Conservation (phyloP, 495 filamentous ascomycete species). For the Lepidopterella palustris region DNA sequence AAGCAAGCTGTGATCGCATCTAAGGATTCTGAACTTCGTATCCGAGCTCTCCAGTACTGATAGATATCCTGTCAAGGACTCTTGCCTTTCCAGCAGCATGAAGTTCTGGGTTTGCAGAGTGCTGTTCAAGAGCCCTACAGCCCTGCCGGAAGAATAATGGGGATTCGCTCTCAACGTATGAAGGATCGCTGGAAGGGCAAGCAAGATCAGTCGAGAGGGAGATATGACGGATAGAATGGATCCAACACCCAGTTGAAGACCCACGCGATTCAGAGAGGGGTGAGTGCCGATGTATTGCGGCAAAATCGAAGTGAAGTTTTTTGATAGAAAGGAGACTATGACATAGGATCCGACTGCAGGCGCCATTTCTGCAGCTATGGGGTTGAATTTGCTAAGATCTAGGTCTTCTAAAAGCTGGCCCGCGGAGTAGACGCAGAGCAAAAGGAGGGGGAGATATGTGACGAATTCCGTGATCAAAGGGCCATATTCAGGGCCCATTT, state of each 20-base stretch:
- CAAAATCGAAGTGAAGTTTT: constrained; percentile 49
- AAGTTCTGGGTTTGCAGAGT: constrained; percentile 51
- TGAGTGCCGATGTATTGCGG: constrained; percentile 53
- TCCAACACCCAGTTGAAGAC: constrained; percentile 61
- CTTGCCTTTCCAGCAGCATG: constrained; percentile 66
- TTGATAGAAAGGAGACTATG: constrained; percentile 51
- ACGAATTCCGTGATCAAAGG: constrained; percentile 67
- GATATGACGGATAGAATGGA: constrained; percentile 56
- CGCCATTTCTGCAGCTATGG: constrained; percentile 48
- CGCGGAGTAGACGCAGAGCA: constrained; percentile 58
- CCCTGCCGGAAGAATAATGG: constrained; percentile 53
- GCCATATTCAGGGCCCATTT: constrained; percentile 60
- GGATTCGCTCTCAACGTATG: constrained; percentile 66
- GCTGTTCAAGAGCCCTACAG: constrained; percentile 53
- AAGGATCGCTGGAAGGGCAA: constrained; percentile 60
- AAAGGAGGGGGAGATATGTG: constrained; percentile 66
- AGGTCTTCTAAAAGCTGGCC: constrained; percentile 55
- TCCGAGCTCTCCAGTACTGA: constrained; percentile 73
- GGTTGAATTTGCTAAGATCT: constrained; percentile 51
- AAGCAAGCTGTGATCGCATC: constrained; percentile 89
- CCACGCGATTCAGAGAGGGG: constrained; percentile 60
- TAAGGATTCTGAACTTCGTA: constrained; percentile 70
- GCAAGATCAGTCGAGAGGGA: constrained; percentile 59
- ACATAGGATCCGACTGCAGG: constrained; percentile 57
- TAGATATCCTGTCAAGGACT: constrained; percentile 85